These are phyloP conservation scores for Nyssa sinensis DNA, from an alignment of 148 eudicot species.

Conservation along the genomic window DNA sequence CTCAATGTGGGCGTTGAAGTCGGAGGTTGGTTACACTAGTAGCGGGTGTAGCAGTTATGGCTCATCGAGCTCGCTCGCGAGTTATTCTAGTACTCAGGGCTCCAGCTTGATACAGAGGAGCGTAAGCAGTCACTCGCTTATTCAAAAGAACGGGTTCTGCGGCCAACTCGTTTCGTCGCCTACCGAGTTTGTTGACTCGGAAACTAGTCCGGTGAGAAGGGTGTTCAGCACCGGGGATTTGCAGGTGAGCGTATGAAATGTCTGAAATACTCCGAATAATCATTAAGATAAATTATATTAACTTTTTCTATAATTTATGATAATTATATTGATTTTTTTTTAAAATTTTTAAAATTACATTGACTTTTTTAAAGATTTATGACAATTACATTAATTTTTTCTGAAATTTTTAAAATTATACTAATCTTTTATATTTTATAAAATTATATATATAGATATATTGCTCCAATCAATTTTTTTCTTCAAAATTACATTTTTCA, in stretches of 20 bases:
- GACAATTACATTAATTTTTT: no score
- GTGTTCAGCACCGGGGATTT: conserved; percentile 58
- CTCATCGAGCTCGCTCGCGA: conserved; percentile 31
- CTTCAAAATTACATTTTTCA: no score
- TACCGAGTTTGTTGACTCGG: conserved; percentile 25
- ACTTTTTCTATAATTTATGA: no score
- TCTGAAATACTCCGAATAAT: no score
- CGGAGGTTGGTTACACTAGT: conserved; percentile 23
- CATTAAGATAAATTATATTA: no score
- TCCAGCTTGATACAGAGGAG: conserved; percentile 46
- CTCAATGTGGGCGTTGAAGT: not conserved
- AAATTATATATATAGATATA: no score
- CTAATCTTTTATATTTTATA: no score
- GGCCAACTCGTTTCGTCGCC: conserved; percentile 24
- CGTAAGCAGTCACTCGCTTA: conserved; percentile 59
- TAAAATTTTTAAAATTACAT: no score
- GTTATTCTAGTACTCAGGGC: conserved; percentile 13
- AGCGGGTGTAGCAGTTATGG: conserved; percentile 35
- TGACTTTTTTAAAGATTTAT: no score
- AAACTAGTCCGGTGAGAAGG: conserved; percentile 34
- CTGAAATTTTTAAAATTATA: no score
- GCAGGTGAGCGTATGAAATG: conserved; percentile 33
- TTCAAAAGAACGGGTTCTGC: conserved; percentile 30
- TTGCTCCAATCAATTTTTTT: no score
- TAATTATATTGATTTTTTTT: no score